Conservation (phyloP, 257 asterid genomes). For the Galeopsis tetrahit region DNA sequence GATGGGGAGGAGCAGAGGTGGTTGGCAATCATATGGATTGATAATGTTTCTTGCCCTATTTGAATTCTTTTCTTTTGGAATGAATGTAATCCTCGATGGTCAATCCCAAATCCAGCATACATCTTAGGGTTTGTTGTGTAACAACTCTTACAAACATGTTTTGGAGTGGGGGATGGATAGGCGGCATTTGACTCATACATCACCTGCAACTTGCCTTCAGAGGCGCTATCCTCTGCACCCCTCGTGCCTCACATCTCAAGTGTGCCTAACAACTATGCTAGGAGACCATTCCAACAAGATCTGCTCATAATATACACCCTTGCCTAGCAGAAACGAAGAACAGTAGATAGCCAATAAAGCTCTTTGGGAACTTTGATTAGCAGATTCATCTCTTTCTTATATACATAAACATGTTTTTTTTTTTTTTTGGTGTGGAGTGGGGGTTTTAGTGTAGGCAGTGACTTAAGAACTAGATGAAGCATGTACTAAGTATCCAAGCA, state of each 20-base stretch:
- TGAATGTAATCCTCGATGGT: background rate
- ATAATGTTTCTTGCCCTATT: background rate
- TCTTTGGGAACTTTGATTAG: background rate
- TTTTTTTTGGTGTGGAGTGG: background rate
- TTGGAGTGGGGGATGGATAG: too few species aligned
- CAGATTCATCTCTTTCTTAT: background rate
- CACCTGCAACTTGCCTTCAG: background rate
- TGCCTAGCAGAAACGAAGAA: background rate
- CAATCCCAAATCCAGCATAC: background rate
- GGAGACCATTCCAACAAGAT: conserved; percentile 19
- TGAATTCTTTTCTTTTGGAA: background rate
- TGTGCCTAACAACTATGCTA: background rate
- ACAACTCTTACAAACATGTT: too few species aligned
- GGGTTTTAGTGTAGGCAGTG: background rate
- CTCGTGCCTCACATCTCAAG: too few species aligned
- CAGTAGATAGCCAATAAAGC: too few species aligned
- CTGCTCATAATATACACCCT: background rate
- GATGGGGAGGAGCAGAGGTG: too few species aligned
- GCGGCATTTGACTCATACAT: background rate
- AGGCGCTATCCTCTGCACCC: too few species aligned
- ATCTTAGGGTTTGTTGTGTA: too few species aligned
- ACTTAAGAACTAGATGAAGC: background rate
- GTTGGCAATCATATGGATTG: background rate
- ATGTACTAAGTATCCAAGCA: background rate
- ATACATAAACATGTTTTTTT: background rate